These are phyloP conservation scores for Detonula confervacea DNA, from an alignment of 352 stramenopile species.

Conservation along the genomic window DNA sequence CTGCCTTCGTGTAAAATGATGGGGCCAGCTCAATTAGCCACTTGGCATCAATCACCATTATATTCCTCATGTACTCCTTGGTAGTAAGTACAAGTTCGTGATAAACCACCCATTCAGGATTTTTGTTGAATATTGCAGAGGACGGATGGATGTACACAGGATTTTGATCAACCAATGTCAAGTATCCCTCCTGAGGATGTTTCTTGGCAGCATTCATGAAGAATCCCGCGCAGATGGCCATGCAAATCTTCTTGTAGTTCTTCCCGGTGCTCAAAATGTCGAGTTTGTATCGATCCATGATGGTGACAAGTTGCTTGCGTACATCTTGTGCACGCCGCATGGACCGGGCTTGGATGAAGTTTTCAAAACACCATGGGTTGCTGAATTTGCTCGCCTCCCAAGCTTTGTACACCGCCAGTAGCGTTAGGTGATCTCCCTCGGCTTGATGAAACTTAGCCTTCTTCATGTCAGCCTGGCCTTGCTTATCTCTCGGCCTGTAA, in stretches of 20 bases:
- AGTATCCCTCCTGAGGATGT: conserved; percentile 98
- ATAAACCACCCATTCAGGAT: conserved; percentile 98
- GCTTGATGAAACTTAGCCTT: conserved; percentile 99
- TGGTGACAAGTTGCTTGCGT: conserved; percentile 98
- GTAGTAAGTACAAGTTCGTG: conserved; percentile 96
- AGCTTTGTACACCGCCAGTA: conserved; percentile 97
- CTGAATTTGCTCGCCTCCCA: conserved; percentile 98
- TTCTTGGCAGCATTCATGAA: conserved; percentile 99
- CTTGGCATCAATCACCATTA: conserved; percentile 99
- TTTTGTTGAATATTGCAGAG: conserved; percentile 98
- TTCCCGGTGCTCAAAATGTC: conserved; percentile 96
- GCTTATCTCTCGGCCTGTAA: conserved; percentile 98
- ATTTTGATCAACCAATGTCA: conserved; percentile 97
- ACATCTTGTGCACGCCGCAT: conserved; percentile 98
- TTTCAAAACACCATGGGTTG: conserved; percentile 99
- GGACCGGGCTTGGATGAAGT: conserved; percentile 97
- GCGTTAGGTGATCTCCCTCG: conserved; percentile 98
- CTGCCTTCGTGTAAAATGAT: conserved; percentile 94
- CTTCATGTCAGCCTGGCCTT: conserved; percentile 98
- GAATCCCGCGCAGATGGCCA: conserved; percentile 97
- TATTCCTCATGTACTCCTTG: conserved; percentile 99
- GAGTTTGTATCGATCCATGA: conserved; percentile 99
- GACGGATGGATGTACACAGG: conserved; percentile 99
- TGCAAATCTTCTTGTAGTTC: conserved; percentile 96
- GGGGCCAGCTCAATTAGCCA: conserved; percentile 97